A percentile compares a stretch with the other conserved stretches of the same genome.
phyloP scores from a whole-genome alignment of 1,139 yeast genomes.

The Candida sp. region DNA sequence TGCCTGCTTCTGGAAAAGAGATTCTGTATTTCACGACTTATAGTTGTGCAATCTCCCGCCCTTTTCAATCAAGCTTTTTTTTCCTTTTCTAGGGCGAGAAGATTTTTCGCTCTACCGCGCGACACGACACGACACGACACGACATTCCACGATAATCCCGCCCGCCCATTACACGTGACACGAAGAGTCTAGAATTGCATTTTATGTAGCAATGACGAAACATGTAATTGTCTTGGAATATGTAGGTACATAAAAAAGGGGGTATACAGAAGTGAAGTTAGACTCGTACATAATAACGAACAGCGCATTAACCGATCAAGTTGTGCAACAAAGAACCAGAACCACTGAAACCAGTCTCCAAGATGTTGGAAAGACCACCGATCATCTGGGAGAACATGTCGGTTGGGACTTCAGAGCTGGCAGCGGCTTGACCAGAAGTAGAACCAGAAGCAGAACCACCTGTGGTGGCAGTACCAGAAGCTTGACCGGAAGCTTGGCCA shows the following conservation, averaged over 20 bases:
- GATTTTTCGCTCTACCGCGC: not conserved
- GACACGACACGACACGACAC: not conserved
- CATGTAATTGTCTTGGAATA: too few species aligned
- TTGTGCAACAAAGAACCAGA: not conserved
- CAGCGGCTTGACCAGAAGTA: not conserved
- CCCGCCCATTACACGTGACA: too few species aligned
- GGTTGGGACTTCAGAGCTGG: not conserved
- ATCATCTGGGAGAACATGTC: conserved; percentile 1
- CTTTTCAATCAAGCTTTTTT: not conserved
- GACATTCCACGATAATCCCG: not conserved
- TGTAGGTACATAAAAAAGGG: not conserved
- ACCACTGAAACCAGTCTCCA: not conserved
- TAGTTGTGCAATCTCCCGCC: not conserved
- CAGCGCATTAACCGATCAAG: not conserved
- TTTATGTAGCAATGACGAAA: too few species aligned
- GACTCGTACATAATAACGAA: not conserved
- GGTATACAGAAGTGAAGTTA: not conserved
- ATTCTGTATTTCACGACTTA: too few species aligned
- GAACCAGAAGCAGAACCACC: not conserved
- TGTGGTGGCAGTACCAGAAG: not conserved
- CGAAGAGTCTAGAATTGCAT: too few species aligned
- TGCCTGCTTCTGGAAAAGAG: not conserved
- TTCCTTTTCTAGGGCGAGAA: not conserved
- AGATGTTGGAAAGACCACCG: conserved; percentile 1
- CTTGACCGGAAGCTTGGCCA: not conserved